These are phyloP conservation scores for Erythrobasidium yunnanense DNA, from an alignment of 768 basidiomycete species.

Conservation along the genomic window DNA sequence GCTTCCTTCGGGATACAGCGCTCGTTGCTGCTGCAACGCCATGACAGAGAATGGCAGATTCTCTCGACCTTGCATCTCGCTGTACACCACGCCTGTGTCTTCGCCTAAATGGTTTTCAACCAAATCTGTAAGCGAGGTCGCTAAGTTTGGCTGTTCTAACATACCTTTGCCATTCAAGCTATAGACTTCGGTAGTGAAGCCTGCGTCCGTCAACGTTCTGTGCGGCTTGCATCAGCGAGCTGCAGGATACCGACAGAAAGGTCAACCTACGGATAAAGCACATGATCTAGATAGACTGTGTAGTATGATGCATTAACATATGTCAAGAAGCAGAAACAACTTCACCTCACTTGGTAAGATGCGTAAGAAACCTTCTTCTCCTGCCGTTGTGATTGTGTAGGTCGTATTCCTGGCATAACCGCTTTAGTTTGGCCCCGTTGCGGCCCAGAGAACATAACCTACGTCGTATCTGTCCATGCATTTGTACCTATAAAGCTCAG, in stretches of 20 bases:
- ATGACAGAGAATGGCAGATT: slow-evolving; percentile 85
- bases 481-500: slow-evolving; percentile 48
- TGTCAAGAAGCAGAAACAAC: slow-evolving; percentile 41
- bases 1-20: slow-evolving; percentile 68
- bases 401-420: too few species aligned
- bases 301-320: slow-evolving; percentile 40
- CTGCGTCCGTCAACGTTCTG: slow-evolving; percentile 68
- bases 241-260: neutral
- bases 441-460: slow-evolving; percentile 32
- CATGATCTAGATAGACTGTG: slow-evolving; percentile 92
- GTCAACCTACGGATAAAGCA: slow-evolving; percentile 68
- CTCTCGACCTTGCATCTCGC: slow-evolving; percentile 81
- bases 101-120: too few species aligned
- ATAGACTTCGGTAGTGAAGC: slow-evolving; percentile 55
- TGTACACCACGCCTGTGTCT: slow-evolving; percentile 63
- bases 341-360: slow-evolving; percentile 40
- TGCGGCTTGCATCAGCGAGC: neutral
- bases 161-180: slow-evolving; percentile 75
- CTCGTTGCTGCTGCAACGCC: slow-evolving; percentile 64
- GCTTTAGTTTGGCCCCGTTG: slow-evolving; percentile 10
- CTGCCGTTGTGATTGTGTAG: slow-evolving; percentile 91
- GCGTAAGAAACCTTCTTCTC: slow-evolving; percentile 61
- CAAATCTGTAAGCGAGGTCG: too few species aligned
- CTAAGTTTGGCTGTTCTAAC: too few species aligned
- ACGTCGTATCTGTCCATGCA: slow-evolving; percentile 86